Conservation (phyloP, 345 rosid genomes). For the Boechera stricta region DNA sequence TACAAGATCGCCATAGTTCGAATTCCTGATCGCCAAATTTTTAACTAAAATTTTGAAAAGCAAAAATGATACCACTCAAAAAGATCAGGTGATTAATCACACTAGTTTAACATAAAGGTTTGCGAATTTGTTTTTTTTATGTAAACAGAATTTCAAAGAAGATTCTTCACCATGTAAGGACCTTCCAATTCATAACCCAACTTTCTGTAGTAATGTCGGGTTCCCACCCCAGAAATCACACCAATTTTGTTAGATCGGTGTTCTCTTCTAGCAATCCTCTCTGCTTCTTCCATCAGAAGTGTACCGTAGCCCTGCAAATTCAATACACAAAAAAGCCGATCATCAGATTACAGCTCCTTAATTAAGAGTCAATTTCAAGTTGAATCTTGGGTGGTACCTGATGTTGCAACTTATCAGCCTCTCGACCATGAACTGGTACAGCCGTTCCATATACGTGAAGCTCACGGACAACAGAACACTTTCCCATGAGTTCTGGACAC, state of each 20-base stretch:
- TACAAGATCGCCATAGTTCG: neutral
- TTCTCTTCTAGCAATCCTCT: conserved; percentile 76
- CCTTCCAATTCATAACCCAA: conserved; percentile 94
- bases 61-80: conserved; percentile 14
- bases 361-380: neutral
- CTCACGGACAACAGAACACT: conserved; percentile 94
- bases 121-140: neutral
- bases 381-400: conserved; percentile 55
- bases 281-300: conserved; percentile 98
- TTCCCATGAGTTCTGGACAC: conserved; percentile 89
- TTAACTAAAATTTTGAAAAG: neutral
- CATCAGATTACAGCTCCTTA: neutral
- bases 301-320: conserved; percentile 86
- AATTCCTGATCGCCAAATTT: no score
- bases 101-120: conserved; percentile 22
- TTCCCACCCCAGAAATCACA: conserved; percentile 95
- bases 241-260: conserved; percentile 85
- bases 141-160: conserved; percentile 44
- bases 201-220: conserved; percentile 94
- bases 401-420: conserved; percentile 95
- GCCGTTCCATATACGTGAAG: conserved; percentile 99
- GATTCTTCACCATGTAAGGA: conserved; percentile 93
- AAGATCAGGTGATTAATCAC: neutral
- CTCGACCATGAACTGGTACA: conserved; percentile 98
- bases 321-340: neutral